Evolutionary conservation across 306 rosid genomes (phyloP).

Genomic region (Medicago lupulina): DNA sequence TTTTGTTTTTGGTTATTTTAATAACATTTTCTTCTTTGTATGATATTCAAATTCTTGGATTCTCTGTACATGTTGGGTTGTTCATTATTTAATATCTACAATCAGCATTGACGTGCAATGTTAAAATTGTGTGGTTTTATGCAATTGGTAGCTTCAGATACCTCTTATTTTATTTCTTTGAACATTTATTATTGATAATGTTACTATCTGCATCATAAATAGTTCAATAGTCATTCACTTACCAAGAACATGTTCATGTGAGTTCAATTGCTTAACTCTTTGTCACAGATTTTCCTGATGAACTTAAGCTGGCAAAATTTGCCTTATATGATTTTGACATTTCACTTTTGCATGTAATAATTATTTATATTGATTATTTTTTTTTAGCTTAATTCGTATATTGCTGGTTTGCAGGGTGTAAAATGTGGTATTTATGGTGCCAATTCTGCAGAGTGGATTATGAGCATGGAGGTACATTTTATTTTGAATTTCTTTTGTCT

Average conservation of each 20-base stretch:
- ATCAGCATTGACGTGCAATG: slow-evolving; percentile 6
- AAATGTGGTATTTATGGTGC: slow-evolving; percentile 93
- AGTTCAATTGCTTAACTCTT: slow-evolving; percentile 31
- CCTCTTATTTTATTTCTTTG: not conserved
- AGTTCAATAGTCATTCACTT: slow-evolving; percentile 13
- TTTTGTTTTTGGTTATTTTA: slow-evolving; percentile 18
- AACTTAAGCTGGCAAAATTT: not conserved
- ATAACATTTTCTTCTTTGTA: not conserved
- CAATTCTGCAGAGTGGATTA: slow-evolving; percentile 84
- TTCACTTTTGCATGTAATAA: slow-evolving; percentile 13
- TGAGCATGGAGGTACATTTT: slow-evolving; percentile 86
- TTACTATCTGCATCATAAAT: slow-evolving; percentile 21
- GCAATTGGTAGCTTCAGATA: not conserved
- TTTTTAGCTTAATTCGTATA: slow-evolving; percentile 21
- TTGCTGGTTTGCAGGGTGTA: slow-evolving; percentile 64
- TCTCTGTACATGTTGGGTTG: slow-evolving; percentile 3
- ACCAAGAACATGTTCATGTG: not conserved
- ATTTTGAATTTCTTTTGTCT: slow-evolving; percentile 24
- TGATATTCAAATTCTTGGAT: slow-evolving; percentile 26
- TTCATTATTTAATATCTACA: slow-evolving; percentile 18
- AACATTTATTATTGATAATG: slow-evolving; percentile 23
- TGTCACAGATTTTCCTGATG: not conserved
- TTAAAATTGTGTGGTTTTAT: slow-evolving; percentile 12
- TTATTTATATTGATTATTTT: slow-evolving; percentile 12
- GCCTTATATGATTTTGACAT: slow-evolving; percentile 9